These are phyloP conservation scores for Eucalyptus marginata DNA, from an alignment of 345 rosid species.

Conservation along the genomic window DNA sequence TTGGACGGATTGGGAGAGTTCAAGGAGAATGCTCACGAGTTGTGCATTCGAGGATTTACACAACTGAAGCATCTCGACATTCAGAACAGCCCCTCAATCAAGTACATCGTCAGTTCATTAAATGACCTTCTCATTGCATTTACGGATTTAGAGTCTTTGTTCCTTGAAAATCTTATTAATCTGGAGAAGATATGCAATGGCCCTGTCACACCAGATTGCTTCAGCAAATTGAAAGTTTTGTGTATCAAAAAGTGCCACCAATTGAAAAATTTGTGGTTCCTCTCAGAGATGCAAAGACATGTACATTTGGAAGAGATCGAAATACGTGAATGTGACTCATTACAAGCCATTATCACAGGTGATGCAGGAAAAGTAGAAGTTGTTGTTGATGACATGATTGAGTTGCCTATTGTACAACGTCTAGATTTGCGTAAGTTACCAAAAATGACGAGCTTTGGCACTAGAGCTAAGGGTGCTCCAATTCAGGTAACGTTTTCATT, in stretches of 20 bases:
- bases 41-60: neutral
- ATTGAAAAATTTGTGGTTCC: neutral
- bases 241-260: fast-evolving
- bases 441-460: neutral
- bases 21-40: neutral
- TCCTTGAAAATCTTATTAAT: neutral
- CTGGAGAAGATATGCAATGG: neutral
- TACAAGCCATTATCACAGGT: neutral
- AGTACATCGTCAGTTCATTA: neutral
- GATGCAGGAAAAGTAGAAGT: neutral
- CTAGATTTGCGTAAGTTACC: neutral
- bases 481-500: neutral
- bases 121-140: neutral
- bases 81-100: neutral
- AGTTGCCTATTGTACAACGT: neutral
- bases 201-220: neutral
- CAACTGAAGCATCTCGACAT: neutral
- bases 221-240: neutral
- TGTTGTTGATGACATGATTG: neutral
- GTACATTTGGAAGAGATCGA: neutral
- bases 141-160: neutral
- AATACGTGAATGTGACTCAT: neutral
- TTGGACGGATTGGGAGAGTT: neutral
- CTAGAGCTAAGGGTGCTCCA: fast-evolving
- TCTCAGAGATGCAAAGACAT: fast-evolving